Evolutionary conservation across 805 yeast species (phyloP), one percentile per base, ranked within the genome.

Genomic region (Ogataea naganishii): DNA sequence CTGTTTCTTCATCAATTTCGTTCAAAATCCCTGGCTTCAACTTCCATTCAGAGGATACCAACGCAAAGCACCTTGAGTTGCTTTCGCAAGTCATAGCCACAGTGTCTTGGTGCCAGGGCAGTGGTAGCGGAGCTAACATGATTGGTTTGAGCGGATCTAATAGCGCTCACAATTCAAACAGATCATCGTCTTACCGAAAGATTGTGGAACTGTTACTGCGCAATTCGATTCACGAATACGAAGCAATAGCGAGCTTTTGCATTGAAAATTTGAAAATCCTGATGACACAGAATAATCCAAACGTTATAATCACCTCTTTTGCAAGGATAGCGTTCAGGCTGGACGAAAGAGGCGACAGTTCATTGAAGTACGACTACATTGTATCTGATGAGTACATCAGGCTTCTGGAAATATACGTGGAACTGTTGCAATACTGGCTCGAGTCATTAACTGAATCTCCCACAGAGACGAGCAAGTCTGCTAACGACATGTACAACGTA

Each of bases 381-480:
- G 67, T 76, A 8, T 75, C 88, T 0, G 58, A 66, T 6, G 80
- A 74, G 30, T 80, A 78, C 41, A 69, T 71, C 28, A 58, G 60
- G 26, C 49, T 82, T 3, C 53, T 89, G 30, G 71, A 70, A 34
- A 62, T 86, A 0, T 92, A 88, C 40, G 80, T 83, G 3, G 94
- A 84, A 18, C 53, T 92, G 14, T 58, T 92, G 16, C 77, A 74
- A 32, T 75, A 84, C 35, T 92, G 98, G 98, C 56, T 86, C 11
- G 69, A 68, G 11, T 78, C 79, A 19, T 67, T 83, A 33, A 67
- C 70, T 1, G 58, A 51, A 14, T 14, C 22, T 7, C 16, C 29
- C 13, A 11, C 16, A 6, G 43, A 41, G 5, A 46, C 43, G 18
- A 47, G 43, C 16, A 54, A 52, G 21, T 44, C 47, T 6, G 53